phyloP scores from a whole-genome alignment of 768 basidiomycete species.

The Mrakia frigida region DNA sequence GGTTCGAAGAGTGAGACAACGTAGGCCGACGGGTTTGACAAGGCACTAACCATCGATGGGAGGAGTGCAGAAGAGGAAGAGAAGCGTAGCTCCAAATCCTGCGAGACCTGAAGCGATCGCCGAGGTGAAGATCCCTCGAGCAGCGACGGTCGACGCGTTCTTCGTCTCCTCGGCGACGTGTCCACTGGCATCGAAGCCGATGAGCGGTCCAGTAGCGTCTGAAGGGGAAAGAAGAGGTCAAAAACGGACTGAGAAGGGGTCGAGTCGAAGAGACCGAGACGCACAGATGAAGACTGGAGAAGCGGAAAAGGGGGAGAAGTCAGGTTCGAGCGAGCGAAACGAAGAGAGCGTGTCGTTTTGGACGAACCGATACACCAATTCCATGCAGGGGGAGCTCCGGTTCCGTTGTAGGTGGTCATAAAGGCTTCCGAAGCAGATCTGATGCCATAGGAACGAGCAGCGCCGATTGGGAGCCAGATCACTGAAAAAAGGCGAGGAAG shows the following conservation, averaged over 20 bases:
- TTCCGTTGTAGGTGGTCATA: conserved; percentile 60
- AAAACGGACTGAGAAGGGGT: too few species aligned
- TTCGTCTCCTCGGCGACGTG: conserved; percentile 86
- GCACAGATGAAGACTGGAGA: conserved; percentile 65
- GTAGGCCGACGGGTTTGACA: too few species aligned
- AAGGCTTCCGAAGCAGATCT: conserved; percentile 77
- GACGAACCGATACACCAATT: conserved; percentile 83
- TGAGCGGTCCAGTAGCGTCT: conserved; percentile 75
- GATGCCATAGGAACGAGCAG: conserved; percentile 83
- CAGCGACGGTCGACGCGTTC: conserved; percentile 58
- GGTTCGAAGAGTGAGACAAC: conserved; percentile 46
- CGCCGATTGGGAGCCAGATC: conserved; percentile 90
- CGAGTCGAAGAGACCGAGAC: too few species aligned
- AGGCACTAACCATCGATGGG: conserved; percentile 47
- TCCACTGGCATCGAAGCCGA: conserved; percentile 83
- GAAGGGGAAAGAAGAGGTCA: too few species aligned
- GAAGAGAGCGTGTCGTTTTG: too few species aligned
- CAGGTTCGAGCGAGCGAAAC: too few species aligned
- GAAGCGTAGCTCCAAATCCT: conserved; percentile 71
- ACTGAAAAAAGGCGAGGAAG: conserved; percentile 39
- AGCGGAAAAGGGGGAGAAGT: too few species aligned
- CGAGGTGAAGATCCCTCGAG: conserved; percentile 72
- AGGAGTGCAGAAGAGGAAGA: conserved; percentile 80
- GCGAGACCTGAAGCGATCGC: conserved; percentile 70
- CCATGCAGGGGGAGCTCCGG: conserved; percentile 79